Percentiles rank a stretch among this genome's conserved stretches.
These are phyloP conservation scores for Fusarium vanettenii DNA, from an alignment of 2,329 filamentous ascomycete genomes.

Conservation along the genomic window DNA sequence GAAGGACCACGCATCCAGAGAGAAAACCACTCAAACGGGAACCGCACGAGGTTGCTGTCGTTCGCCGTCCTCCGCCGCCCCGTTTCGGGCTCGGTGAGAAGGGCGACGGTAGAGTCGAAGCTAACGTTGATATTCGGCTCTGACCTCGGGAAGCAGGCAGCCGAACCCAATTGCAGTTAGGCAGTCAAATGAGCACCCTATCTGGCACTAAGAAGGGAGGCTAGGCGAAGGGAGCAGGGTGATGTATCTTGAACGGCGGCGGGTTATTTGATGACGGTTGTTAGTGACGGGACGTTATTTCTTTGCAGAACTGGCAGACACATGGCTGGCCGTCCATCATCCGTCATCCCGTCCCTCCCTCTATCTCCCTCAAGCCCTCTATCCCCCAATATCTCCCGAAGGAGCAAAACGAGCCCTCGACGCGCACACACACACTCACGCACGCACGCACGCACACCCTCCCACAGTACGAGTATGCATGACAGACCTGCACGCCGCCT, in stretches of 20 bases:
- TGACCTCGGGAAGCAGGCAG: conserved; percentile 26
- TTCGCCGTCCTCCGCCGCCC: conserved; percentile 1
- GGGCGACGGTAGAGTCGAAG: conserved; percentile 18
- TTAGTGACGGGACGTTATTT: conserved; percentile 17
- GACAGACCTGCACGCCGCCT: conserved; percentile 35
- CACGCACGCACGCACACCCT: not conserved
- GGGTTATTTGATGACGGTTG: conserved; percentile 17
- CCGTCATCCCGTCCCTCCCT: conserved; percentile 31
- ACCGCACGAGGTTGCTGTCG: conserved; percentile 6
- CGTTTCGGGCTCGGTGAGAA: conserved; percentile 37
- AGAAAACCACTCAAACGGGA: conserved; percentile 26
- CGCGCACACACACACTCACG: not conserved
- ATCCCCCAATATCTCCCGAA: conserved; percentile 10
- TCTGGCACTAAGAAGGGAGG: not conserved
- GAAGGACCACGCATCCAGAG: not conserved
- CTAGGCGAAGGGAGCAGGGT: not conserved
- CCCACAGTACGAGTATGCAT: conserved; percentile 27
- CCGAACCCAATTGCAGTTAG: conserved; percentile 16
- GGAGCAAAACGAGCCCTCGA: not conserved
- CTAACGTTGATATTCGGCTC: conserved; percentile 21
- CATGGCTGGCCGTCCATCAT: conserved; percentile 24
- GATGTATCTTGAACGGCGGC: not conserved
- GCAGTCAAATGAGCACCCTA: not conserved
- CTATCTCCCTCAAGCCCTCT: conserved; percentile 7
- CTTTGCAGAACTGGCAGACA: conserved; percentile 15